Base-by-base conservation (phyloP, 441 rosid species). In the Erysimum cheiri region DNA sequence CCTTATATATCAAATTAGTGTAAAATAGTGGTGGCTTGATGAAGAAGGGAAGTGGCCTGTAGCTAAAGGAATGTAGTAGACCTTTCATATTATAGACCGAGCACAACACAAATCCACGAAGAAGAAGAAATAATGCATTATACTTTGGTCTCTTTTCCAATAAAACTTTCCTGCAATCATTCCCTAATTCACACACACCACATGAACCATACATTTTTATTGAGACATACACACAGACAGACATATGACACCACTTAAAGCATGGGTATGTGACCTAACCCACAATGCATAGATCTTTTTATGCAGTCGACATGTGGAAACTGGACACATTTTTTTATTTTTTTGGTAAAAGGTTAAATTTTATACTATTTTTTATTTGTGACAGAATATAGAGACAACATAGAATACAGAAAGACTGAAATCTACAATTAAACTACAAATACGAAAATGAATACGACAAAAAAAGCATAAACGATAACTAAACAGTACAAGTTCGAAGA, bases 21-120 rank as follows among this genome's bases (percentile, higher is more conserved):
- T 12, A 28, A 39, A 39, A 43, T 44, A 11, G 57, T 44, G 52
- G 41, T 58, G 49, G 65, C 13, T 57, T 69, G 3, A 46, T 10
- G 33, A 57, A 56, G 32, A 68, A 44, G 64, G 54, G 56, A 57
- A 46, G 40, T 40, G 64, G 64, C 37, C 15, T 69, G 29, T 58
- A 69, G 57, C 12, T 44, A 47, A 69, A 58, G 40, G 32, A 48
- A 17, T 47, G n/a, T 19, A 67, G 55, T 55, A 55, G 49, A 65
- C 26, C 70, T 67, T 69, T 50, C 73, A 46, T 24, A 49, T 50
- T 33, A 28, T 60, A 15, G 40, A 44, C 5, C 46, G n/a, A 5
- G 33, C 44, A 10, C 36, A 8, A 24, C 48, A 64, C 15, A 36
- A 50, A n/a, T 7, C 50, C 36, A 64, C 4, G 48, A 49, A 49